Percentiles rank a stretch among this genome's conserved stretches.
phyloP scores from a whole-genome alignment of 2,329 filamentous ascomycete genomes.

The Talaromyces sp. region DNA sequence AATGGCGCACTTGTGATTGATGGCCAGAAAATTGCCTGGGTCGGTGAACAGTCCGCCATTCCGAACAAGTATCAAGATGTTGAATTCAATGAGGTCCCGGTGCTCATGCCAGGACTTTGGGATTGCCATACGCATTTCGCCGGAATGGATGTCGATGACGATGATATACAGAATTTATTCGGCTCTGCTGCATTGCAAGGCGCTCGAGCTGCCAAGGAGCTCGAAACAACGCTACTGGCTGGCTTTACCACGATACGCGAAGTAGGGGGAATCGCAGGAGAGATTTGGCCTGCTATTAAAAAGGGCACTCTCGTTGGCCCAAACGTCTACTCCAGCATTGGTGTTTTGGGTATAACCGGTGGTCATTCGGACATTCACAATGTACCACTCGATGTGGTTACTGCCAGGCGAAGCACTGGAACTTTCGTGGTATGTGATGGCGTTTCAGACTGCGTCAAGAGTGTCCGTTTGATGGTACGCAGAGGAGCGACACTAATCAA shows the following conservation, averaged over 20 bases:
- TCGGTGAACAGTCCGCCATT: slow-evolving; percentile 32
- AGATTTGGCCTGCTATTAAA: slow-evolving; percentile 43
- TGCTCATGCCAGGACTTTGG: slow-evolving; percentile 54
- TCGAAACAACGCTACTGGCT: slow-evolving; percentile 43
- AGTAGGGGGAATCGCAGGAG: slow-evolving; percentile 47
- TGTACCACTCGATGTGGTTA: slow-evolving; percentile 35
- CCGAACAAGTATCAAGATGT: slow-evolving; percentile 33
- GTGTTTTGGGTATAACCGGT: slow-evolving; percentile 47
- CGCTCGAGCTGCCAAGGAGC: slow-evolving; percentile 42
- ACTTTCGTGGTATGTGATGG: slow-evolving; percentile 45
- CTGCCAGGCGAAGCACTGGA: slow-evolving; percentile 31
- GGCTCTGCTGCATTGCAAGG: slow-evolving; percentile 36
- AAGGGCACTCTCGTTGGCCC: slow-evolving; percentile 48
- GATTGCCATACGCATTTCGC: slow-evolving; percentile 52
- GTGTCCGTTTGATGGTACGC: slow-evolving; percentile 45
- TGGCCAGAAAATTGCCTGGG: slow-evolving; percentile 41
- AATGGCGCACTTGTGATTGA: slow-evolving; percentile 42
- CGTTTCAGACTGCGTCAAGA: slow-evolving; percentile 44
- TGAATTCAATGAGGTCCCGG: slow-evolving; percentile 36
- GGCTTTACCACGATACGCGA: slow-evolving; percentile 54
- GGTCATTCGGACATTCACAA: slow-evolving; percentile 50
- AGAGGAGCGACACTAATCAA: slow-evolving; percentile 52
- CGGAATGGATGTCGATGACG: slow-evolving; percentile 30
- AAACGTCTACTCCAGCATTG: slow-evolving; percentile 49
- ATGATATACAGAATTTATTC: slow-evolving; percentile 18